Conservation (phyloP, 1,284 basidiomycete genomes). For the Neonothopanus nambi region DNA sequence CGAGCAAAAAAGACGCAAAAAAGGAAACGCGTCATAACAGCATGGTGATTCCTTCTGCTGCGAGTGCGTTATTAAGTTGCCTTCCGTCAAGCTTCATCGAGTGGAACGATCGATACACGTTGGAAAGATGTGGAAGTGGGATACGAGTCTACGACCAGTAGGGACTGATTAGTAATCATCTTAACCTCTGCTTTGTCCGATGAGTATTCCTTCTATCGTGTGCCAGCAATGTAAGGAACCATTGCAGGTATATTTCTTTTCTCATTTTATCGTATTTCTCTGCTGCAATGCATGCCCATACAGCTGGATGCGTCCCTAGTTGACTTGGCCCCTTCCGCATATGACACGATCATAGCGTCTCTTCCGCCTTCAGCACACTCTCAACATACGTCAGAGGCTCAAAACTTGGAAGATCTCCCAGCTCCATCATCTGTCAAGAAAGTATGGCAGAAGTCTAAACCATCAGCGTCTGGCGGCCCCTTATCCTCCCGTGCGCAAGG, state of each 20-base stretch:
- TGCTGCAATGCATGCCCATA: slow-evolving; percentile 22
- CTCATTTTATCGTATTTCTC: slow-evolving; percentile 2
- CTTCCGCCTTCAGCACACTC: slow-evolving; percentile 54
- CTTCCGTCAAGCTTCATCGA: too few relatives aligned
- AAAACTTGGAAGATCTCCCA: slow-evolving; percentile 57
- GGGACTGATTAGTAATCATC: slow-evolving; percentile 1
- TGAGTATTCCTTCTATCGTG: slow-evolving; percentile 38
- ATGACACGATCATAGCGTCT: slow-evolving; percentile 80
- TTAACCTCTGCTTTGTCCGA: not conserved
- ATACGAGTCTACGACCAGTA: not conserved
- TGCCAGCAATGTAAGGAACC: slow-evolving; percentile 90
- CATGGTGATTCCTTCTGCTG: too few relatives aligned
- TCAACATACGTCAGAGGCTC: slow-evolving; percentile 44
- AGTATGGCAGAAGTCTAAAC: slow-evolving; percentile 58
- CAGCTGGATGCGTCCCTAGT: slow-evolving; percentile 84
- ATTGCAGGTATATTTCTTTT: slow-evolving; percentile 55
- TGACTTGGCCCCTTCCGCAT: slow-evolving; percentile 81
- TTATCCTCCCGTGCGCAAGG: slow-evolving; percentile 51
- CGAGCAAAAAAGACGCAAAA: too few relatives aligned
- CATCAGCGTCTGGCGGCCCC: slow-evolving; percentile 28
- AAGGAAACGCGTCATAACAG: too few relatives aligned
- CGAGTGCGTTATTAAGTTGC: too few relatives aligned
- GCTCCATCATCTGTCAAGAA: slow-evolving; percentile 57
- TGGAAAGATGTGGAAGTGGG: not conserved
- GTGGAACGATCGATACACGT: too few relatives aligned